Conservation (phyloP, 2,329 filamentous ascomycete genomes). For the Zymoseptoria ardabiliae region DNA sequence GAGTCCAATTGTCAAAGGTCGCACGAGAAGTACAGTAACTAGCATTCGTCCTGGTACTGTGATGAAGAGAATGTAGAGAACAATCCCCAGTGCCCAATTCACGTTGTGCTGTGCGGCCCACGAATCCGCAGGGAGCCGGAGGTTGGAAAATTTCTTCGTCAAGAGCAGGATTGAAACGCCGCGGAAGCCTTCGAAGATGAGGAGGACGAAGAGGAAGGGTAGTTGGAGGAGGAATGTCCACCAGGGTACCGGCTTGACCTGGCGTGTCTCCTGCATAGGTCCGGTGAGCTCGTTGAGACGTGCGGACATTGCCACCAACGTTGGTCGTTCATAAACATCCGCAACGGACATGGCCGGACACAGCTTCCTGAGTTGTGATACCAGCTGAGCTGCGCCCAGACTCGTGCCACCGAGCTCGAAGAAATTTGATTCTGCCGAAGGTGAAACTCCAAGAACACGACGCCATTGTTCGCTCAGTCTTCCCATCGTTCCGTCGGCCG, state of each 20-base stretch:
- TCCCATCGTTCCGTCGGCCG: not conserved
- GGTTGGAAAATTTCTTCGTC: slow-evolving; percentile 2
- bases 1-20: not conserved
- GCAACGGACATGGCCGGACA: slow-evolving; percentile 1
- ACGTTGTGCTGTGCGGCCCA: slow-evolving; percentile 2
- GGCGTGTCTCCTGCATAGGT: not conserved
- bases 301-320: not conserved
- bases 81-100: not conserved
- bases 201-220: not conserved
- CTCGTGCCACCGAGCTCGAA: slow-evolving; percentile 7
- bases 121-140: not conserved
- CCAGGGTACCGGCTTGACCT: not conserved
- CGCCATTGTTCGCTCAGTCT: slow-evolving; percentile 4
- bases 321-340: slow-evolving; percentile 2
- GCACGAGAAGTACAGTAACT: not conserved
- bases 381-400: slow-evolving; percentile 4
- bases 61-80: slow-evolving; percentile 2
- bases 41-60: slow-evolving; percentile 2
- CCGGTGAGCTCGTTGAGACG: slow-evolving; percentile 1
- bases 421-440: slow-evolving; percentile 1
- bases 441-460: slow-evolving; percentile 2
- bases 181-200: slow-evolving; percentile 2
- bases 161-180: slow-evolving; percentile 2
- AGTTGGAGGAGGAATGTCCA: slow-evolving; percentile 3
- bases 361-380: not conserved